Evolutionary conservation across 108 stramenopile species (phyloP).

Genomic region (Cyclotella choctawhatcheeana): DNA sequence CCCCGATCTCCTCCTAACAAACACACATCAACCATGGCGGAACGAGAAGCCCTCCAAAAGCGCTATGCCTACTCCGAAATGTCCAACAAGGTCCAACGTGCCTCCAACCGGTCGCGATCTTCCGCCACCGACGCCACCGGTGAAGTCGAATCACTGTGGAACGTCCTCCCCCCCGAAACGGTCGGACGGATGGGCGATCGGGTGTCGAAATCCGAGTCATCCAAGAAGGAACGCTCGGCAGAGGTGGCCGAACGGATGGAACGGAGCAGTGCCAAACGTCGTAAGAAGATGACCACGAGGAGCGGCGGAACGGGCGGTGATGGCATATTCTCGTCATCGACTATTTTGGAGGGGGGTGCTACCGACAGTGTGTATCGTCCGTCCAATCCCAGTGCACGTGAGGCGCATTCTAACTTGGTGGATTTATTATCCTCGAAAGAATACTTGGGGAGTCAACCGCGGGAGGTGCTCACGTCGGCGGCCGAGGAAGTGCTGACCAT

Average conservation of each 20-base stretch:
- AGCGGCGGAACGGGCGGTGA: not conserved
- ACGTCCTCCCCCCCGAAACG: slow-evolving; percentile 50
- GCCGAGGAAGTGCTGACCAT: slow-evolving; percentile 91
- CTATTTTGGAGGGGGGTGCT: slow-evolving; percentile 28
- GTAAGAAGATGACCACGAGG: slow-evolving; percentile 41
- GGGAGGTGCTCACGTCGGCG: slow-evolving; percentile 88
- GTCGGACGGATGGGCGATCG: slow-evolving; percentile 87
- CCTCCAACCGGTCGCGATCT: slow-evolving; percentile 66
- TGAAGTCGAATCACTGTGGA: slow-evolving; percentile 94
- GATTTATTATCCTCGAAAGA: slow-evolving; percentile 62
- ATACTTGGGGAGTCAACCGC: slow-evolving; percentile 90
- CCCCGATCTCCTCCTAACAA: not conserved
- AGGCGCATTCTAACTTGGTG: slow-evolving; percentile 86
- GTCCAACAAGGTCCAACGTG: slow-evolving; percentile 95
- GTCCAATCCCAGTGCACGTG: slow-evolving; percentile 61
- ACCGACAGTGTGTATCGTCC: slow-evolving; percentile 74
- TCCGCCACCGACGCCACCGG: slow-evolving; percentile 76
- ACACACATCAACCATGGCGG: slow-evolving; percentile 73
- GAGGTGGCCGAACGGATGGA: slow-evolving; percentile 64
- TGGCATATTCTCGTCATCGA: not conserved
- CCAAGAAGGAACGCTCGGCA: slow-evolving; percentile 41
- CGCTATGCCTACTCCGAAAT: slow-evolving; percentile 95
- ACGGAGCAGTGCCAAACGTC: slow-evolving; percentile 49
- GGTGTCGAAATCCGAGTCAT: slow-evolving; percentile 29
- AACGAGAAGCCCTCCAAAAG: slow-evolving; percentile 85